Evolutionary conservation across 1,139 yeast genomes (phyloP), one percentile per base, ranked within the genome.

Genomic region (Pneumocystis oryctolagi): DNA sequence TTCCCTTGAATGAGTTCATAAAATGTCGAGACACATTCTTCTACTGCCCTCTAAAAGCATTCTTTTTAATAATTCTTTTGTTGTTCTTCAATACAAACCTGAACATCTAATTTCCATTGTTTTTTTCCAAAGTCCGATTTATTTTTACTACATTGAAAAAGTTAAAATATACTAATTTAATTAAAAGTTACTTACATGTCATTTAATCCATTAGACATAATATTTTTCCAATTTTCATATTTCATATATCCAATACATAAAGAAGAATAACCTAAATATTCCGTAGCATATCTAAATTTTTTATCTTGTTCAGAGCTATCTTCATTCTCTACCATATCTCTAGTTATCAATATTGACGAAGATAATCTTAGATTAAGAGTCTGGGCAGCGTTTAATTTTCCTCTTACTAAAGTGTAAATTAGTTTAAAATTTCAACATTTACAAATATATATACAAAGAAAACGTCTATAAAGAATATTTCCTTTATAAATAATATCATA

Each of bases 141-240:
- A n/a, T 64, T 62, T 20, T 56, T 57, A 35, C 59, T 57, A 57
- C 25, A 35, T 39, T 39, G 30, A 35, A 35, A 42, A 37, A 34
- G 30, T 55, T 5, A 25, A 14, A 3, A 47, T 9, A 25, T 12
- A 6, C 12, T 20, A 5, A 25, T 25, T 47, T 60, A 60, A 14
- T 42, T 30, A 12, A 57, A 28, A 30, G 30, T 9, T 9, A 30
- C 37, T 20, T 57, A 30, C 59, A 12, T 12, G 12, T 35, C 59
- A 12, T 62, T 61, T 39, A 55, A 42, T 16, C 57, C 58, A n/a
- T 55, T 35, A 8, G 55, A 47, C 55, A 62, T 56, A 42, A 60
- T 57, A 47, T 47, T 30, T 58, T 62, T 64, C 65, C 65, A 64
- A 32, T 55, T 53, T 12, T 64, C 65, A 60, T 64, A 64, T 31